Base-by-base conservation (phyloP, 192 early-diverging fungal genomes). In the Coemansia sp. region DNA sequence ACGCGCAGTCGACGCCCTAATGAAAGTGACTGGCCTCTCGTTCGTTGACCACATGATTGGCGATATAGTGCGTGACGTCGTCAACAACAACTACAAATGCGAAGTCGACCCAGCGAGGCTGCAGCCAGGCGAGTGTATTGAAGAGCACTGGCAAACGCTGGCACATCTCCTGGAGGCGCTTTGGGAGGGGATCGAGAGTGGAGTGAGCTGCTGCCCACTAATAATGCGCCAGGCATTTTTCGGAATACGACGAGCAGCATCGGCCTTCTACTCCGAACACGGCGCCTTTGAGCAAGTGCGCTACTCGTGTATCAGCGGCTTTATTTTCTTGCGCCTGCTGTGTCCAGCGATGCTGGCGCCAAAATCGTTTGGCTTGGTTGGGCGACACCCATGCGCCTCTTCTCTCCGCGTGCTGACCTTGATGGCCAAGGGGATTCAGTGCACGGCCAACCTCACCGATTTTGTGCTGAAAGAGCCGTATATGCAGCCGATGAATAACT, bases 301-400 rank as follows among this genome's bases (percentile, higher is more conserved):
- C 20, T 83, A 77, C 48, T 74, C 79, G 42, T 82, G 77, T 65
- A 67, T 85, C 34, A 90, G 87, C 50, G 87, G 88, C 11, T 91
- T 92, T 65, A 70, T 92, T 16, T 92, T 92, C 60, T 62, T 92
- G 35, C 81, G 90, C 1, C 66, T 91, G 35, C 79, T 92, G 46
- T 90, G 89, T 46, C 89, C 90, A 0, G 90, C 90, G 0, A 90
- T 91, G 75, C 67, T 89, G 38, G 85, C 87, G 24, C 90, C 90
- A 26, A 88, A 85, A 60, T 63, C 85, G 5, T 91, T 90, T 66
- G 84, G 88, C n/a, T 67, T 91, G n/a, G 86, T 89, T n/a, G 65
- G 80, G 62, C 73, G 77, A 63, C 65, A 76, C 28, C 90, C 90
- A 3, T 84, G 83, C 59, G 63, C 82, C 6, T 51, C 74, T 10